phyloP scores from a whole-genome alignment of 1,284 basidiomycete species.

The Trichosporon inkin region DNA sequence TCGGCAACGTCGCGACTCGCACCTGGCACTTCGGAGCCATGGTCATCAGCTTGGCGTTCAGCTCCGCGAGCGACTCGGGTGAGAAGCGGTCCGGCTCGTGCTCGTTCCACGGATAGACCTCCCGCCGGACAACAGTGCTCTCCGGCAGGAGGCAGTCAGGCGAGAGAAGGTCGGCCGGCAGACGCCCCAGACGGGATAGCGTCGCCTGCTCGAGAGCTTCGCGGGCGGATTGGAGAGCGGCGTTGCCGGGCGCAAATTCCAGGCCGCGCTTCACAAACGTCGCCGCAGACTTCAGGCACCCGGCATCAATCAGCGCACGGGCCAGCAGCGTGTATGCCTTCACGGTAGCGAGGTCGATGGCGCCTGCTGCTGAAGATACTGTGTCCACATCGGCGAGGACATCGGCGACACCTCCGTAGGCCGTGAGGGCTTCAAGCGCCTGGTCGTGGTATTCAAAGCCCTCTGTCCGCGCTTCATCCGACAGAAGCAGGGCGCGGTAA shows the following conservation, averaged over 20 bases:
- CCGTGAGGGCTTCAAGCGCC: conserved; percentile 10
- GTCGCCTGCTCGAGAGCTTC: conserved; percentile 2
- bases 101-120: conserved; percentile 20
- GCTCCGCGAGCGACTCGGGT: conserved; percentile 13
- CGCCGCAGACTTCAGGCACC: conserved; percentile 15
- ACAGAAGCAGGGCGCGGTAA: conserved; percentile 19
- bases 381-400: background rate
- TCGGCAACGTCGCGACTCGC: conserved; percentile 12
- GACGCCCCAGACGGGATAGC: background rate
- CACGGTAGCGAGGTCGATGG: background rate
- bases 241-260: conserved; percentile 3
- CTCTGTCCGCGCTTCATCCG: conserved; percentile 14
- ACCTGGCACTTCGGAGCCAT: conserved; percentile 19
- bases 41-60: conserved; percentile 6
- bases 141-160: conserved; percentile 14
- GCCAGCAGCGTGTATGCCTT: conserved; percentile 17
- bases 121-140: conserved; percentile 11
- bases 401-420: background rate
- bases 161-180: background rate
- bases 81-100: conserved; percentile 20
- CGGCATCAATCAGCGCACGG: conserved; percentile 6
- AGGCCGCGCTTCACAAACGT: conserved; percentile 16
- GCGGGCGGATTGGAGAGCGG: background rate
- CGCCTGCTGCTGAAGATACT: background rate
- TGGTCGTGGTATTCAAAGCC: conserved; percentile 17